Percentiles rank a stretch among this genome's conserved stretches.
Conservation (phyloP, 2,329 filamentous ascomycete species). For the Paracamarosporium sp. region DNA sequence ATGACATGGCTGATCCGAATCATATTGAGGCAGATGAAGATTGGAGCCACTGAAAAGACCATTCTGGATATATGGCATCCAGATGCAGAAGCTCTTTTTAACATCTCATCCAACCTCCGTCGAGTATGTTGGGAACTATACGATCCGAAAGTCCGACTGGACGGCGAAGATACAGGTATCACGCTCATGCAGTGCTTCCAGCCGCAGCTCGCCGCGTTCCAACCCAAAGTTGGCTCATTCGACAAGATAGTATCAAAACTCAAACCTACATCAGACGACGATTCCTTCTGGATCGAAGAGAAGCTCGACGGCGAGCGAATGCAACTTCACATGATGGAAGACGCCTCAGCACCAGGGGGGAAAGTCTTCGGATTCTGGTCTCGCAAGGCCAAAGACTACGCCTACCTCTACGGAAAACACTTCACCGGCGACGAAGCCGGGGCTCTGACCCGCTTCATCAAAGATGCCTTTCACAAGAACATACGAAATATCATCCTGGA, state of each 20-base stretch:
- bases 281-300: constrained; percentile 95
- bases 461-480: constrained; percentile 75
- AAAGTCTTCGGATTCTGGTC: constrained; percentile 89
- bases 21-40: constrained; percentile 80
- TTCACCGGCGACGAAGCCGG: constrained; percentile 73
- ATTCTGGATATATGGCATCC: constrained; percentile 72
- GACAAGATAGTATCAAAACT: constrained; percentile 77
- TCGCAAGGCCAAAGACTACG: constrained; percentile 94
- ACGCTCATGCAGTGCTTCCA: constrained; percentile 94
- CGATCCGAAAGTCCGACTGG: constrained; percentile 74
- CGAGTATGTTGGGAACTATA: constrained; percentile 94
- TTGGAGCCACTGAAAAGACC: constrained; percentile 84
- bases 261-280: constrained; percentile 71
- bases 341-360: constrained; percentile 71
- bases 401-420: constrained; percentile 85
- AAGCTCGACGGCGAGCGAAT: constrained; percentile 97
- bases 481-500: constrained; percentile 91
- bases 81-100: constrained; percentile 70
- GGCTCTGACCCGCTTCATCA: constrained; percentile 80
- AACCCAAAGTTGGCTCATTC: constrained; percentile 73
- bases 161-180: constrained; percentile 77
- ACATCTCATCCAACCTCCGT: constrained; percentile 86
- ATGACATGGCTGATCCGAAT: constrained; percentile 95
- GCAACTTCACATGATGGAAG: constrained; percentile 89
- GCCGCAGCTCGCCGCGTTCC: constrained; percentile 91